Percentiles rank a stretch among this genome's conserved stretches.
Conservation (phyloP, 129 eudicot species). For the sunflower (Helianthus annuus) region HanXRQr2.0-SUNRISE NC_035448.2:120676393-120676892, state of each 20-base stretch:
- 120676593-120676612: not conserved
- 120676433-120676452: constrained; percentile 57
- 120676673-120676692: not conserved
- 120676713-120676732: not conserved
- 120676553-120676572: constrained; percentile 59
- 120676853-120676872: not conserved
- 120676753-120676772: not conserved
- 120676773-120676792: not conserved
- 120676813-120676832: not conserved
- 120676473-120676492: constrained; percentile 85
- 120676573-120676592: constrained; percentile 9
- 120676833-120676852: not conserved
- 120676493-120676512: constrained; percentile 67
- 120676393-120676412: not conserved
- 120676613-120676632: not conserved
- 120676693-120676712: constrained; percentile 2
- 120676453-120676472: constrained; percentile 91
- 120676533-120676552: constrained; percentile 96
- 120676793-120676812: not conserved
- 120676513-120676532: constrained; percentile 86
- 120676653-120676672: not conserved
- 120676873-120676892: not conserved
- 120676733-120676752: constrained; percentile 9
- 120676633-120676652: not conserved
- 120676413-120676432: not conserved